Evolutionary conservation across 2,329 filamentous ascomycete genomes (phyloP), one percentile per base, ranked within the genome.

Genomic region (Verruconis gallopava): DNA sequence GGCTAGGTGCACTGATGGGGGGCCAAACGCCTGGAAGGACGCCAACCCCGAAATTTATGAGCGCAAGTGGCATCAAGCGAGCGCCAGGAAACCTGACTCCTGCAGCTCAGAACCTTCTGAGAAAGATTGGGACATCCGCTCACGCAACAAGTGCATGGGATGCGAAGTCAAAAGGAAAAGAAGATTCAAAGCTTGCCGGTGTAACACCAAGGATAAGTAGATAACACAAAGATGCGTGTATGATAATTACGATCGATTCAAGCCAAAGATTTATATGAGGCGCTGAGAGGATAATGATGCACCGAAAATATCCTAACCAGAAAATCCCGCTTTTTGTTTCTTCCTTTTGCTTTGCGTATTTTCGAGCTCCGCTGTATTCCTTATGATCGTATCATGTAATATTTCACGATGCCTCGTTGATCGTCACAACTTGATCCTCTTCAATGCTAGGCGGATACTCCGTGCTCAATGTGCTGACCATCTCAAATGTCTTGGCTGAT

Each of bases 31-130:
- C 53, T 11, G 69, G 73, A 21, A 61, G 63, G 44, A 77, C 73
- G 2, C 77, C 78, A 0, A 72, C 78, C n/a, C 81, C 83, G 5
- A 75, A 71, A 50, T 84, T 83, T 47, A 75, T 78, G 2, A 81
- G 77, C 49, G 37, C 37, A 18, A 18, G 53, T 51, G 30, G 50
- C 51, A 2, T 37, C 38, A 79, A 75, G 47, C 76, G 77, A 14
- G 65, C 73, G 36, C 65, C 74, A 13, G 62, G 68, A 6, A 48
- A 42, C 3, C 61, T 88, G 55, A 89, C 84, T 17, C 84, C 85
- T 3, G 85, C 85, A 12, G 85, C 79, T 2, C 73, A 79, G 56
- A 69, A 77, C 46, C 60, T 85, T 22, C 77, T 77, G 66, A 76
- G 71, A 48, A 76, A 69, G 56, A 74, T 84, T 48, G 72, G 63